Evolutionary conservation across 2,329 filamentous ascomycete species (phyloP).

Genomic region (Sarocladium oryzae): DNA sequence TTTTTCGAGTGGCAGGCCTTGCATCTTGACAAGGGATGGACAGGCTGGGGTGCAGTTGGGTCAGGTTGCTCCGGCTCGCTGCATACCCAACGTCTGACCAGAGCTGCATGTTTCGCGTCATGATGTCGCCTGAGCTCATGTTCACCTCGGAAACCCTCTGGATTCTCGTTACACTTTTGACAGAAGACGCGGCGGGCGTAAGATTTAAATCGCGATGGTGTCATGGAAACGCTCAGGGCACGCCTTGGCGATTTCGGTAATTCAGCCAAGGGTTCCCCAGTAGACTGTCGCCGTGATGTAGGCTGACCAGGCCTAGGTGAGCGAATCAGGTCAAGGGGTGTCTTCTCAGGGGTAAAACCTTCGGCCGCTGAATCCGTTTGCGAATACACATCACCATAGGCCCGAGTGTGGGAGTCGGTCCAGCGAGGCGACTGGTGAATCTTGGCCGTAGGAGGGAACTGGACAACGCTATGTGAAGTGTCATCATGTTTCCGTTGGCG

Average conservation of each 20-base stretch:
- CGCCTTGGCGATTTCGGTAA: slow-evolving; percentile 32
- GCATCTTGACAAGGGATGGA: slow-evolving; percentile 47
- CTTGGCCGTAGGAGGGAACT: background rate
- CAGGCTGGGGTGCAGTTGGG: slow-evolving; percentile 35
- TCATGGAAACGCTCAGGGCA: slow-evolving; percentile 35
- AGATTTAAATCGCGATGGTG: slow-evolving; percentile 27
- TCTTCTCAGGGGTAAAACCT: background rate
- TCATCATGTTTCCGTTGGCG: slow-evolving; percentile 14
- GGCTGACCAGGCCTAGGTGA: background rate
- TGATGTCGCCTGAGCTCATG: slow-evolving; percentile 73
- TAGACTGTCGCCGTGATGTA: background rate
- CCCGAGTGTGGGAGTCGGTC: background rate
- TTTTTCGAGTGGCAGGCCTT: slow-evolving; percentile 52
- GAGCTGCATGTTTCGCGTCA: slow-evolving; percentile 49
- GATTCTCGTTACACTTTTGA: slow-evolving; percentile 70
- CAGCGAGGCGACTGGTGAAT: slow-evolving; percentile 4
- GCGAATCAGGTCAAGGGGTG: background rate
- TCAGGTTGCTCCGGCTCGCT: slow-evolving; percentile 38
- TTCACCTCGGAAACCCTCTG: slow-evolving; percentile 82
- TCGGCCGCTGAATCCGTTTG: background rate
- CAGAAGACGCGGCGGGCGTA: slow-evolving; percentile 67
- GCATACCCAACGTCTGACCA: slow-evolving; percentile 51
- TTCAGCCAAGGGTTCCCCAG: background rate
- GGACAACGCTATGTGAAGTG: background rate
- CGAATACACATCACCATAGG: background rate